Base-by-base conservation (phyloP, 257 asterid species). In the Plantago major region DNA sequence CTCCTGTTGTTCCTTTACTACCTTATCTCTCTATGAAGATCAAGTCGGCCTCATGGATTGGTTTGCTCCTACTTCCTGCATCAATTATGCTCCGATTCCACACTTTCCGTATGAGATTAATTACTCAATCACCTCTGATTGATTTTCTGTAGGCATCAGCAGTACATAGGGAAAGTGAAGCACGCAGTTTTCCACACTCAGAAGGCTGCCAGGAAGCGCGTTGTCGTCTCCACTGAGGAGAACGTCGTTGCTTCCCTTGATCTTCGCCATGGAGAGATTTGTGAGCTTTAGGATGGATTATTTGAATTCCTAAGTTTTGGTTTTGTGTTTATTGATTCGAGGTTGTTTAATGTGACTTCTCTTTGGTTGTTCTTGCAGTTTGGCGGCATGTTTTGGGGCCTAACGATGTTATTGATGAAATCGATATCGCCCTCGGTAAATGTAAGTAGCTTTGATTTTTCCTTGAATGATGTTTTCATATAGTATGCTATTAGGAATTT, bases 11-110 rank as follows among this genome's bases (percentile, higher is more conserved):
- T 64, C 76, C 12, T 73, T 55, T 52, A 74, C 78, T 15, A 55
- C 84, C 17, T 54, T 79, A n/a, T 83, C 93, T 51, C 76, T 91
- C 16, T 82, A 78, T 43, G 85, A 88, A 80, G 98, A 92, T 64
- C 98, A 92, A 86, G 97, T 79, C 76, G 97, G 98, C 64, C 89
- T 88, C 77, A 77, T 81, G 92, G 97, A 92, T 72, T 88, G 97
- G 98, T 92, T 18, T 49, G 53, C 61, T 51, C 45, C 71, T 30
- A 17, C 30, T 67, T 58, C 55, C 73, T 64, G 42, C 3, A 10
- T 9, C 18, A 0, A 14, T 57, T 57, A 3, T 5, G 40, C 40
- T 33, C 40, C 40, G 15, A n/a, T 16, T 11, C 15, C 15, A 38
- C 40, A 40, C 42, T 58, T 22, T 16, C 33, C 12, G 9, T 9